Evolutionary conservation across 2,329 filamentous ascomycete genomes (phyloP).

Genomic region (Sphaceloma murrayae): DNA sequence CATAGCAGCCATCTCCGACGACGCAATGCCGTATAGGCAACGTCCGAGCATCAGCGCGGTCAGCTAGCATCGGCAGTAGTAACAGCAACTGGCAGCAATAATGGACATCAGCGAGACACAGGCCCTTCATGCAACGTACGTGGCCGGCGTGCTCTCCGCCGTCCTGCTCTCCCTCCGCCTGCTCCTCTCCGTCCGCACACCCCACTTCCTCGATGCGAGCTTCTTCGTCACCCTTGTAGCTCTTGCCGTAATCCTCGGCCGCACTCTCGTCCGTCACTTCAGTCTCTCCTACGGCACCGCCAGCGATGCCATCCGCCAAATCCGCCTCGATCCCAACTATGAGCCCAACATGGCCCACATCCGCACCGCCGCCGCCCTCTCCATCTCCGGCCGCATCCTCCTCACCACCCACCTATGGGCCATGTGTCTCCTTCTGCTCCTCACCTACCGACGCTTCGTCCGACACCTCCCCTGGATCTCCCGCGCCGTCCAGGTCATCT

Average conservation of each 20-base stretch:
- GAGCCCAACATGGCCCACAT: not conserved
- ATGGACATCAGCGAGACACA: slow-evolving; percentile 5
- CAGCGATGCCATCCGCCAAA: not conserved
- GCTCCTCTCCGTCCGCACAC: not conserved
- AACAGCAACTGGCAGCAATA: too few relatives aligned
- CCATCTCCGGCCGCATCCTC: slow-evolving; percentile 18
- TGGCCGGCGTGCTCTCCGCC: slow-evolving; percentile 1
- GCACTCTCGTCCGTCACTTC: slow-evolving; percentile 1
- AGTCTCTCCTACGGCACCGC: slow-evolving; percentile 4
- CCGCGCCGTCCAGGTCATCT: not conserved
- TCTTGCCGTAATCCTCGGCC: slow-evolving; percentile 2
- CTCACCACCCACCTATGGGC: slow-evolving; percentile 21
- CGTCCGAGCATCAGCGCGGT: too few relatives aligned
- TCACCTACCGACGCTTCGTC: slow-evolving; percentile 19
- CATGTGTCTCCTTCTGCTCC: slow-evolving; percentile 19
- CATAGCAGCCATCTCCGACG: too few relatives aligned
- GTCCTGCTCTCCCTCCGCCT: not conserved
- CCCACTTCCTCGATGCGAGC: slow-evolving; percentile 8
- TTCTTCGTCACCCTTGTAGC: slow-evolving; percentile 8
- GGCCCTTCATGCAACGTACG: slow-evolving; percentile 9
- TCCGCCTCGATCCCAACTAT: not conserved
- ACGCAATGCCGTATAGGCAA: too few relatives aligned
- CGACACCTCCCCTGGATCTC: slow-evolving; percentile 19
- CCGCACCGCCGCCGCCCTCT: slow-evolving; percentile 18
- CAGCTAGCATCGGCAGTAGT: too few relatives aligned